Evolutionary conservation across 2,329 filamentous ascomycete species (phyloP).

Genomic region (Pseudogymnoascus sp.): DNA sequence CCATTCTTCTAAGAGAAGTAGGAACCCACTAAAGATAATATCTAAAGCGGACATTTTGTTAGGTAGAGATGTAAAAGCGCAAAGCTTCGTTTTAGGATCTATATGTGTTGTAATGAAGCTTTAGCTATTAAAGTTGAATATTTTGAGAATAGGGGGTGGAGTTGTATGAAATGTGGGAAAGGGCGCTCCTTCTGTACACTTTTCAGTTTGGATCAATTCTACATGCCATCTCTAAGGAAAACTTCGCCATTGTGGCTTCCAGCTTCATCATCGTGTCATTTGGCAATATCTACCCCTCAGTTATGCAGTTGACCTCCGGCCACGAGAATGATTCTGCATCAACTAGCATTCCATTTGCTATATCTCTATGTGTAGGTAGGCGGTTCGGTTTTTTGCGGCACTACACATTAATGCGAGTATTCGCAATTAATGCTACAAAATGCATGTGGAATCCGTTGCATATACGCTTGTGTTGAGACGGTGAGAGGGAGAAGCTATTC

Average conservation of each 20-base stretch:
- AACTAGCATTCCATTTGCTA: not conserved
- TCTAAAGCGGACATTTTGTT: not conserved
- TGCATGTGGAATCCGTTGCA: not conserved
- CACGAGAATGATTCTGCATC: not conserved
- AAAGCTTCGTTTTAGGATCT: not conserved
- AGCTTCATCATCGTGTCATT: not conserved
- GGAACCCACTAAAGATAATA: not conserved
- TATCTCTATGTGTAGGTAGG: not conserved
- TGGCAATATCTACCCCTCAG: not conserved
- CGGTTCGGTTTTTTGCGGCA: not conserved
- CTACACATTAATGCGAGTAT: not conserved
- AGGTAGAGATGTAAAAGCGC: not conserved
- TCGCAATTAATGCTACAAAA: not conserved
- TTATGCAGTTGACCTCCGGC: not conserved
- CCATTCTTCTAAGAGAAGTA: not conserved
- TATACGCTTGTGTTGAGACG: not conserved
- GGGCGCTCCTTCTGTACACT: too few relatives aligned
- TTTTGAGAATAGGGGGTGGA: not conserved
- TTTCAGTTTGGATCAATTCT: too few relatives aligned
- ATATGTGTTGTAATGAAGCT: not conserved
- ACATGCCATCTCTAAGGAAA: not conserved
- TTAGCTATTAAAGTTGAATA: not conserved
- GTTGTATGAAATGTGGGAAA: not conserved
- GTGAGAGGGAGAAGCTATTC: not conserved
- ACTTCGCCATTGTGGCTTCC: not conserved